These are phyloP conservation scores for Pichia kluyveri DNA, from an alignment of 805 yeast genomes.

Conservation along the genomic window DNA sequence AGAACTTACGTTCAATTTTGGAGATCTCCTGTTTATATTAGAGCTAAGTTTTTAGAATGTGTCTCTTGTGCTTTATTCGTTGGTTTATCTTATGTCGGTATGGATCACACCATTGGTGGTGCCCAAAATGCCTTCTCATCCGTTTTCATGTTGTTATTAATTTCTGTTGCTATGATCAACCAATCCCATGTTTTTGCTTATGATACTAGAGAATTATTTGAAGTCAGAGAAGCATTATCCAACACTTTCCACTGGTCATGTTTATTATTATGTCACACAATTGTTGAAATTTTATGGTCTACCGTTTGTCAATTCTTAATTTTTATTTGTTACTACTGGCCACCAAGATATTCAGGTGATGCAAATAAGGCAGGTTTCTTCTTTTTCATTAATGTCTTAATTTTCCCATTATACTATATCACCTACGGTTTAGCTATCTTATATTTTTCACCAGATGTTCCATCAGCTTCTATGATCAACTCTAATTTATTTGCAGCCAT, in stretches of 20 bases:
- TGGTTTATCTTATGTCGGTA: conserved; percentile 65
- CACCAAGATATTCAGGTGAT: conserved; percentile 27
- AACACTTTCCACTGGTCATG: conserved; percentile 69
- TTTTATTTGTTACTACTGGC: conserved; percentile 30
- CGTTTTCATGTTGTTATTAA: conserved; percentile 43
- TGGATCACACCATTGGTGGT: conserved; percentile 42
- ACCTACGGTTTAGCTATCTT: conserved; percentile 46
- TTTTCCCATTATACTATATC: conserved; percentile 37
- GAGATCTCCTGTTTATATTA: conserved; percentile 41
- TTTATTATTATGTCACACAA: conserved; percentile 42
- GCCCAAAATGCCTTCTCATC: conserved; percentile 51
- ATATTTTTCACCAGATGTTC: conserved; percentile 54
- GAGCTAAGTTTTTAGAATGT: conserved; percentile 36
- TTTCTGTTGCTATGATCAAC: conserved; percentile 51
- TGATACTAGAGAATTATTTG: conserved; percentile 55
- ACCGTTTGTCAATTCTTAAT: conserved; percentile 40
- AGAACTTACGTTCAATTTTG: conserved; percentile 36
- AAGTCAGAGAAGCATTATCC: conserved; percentile 62
- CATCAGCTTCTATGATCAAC: conserved; percentile 54
- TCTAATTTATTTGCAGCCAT: conserved; percentile 49
- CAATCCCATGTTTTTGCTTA: conserved; percentile 56
- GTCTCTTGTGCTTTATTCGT: conserved; percentile 37
- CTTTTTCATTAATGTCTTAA: conserved; percentile 25
- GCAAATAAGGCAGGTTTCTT: conserved; percentile 41
- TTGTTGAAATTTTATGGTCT: conserved; percentile 58